These are phyloP conservation scores for Cardiosporidium cionae DNA, from an alignment of 169 alveolate species.

Conservation along the genomic window DNA sequence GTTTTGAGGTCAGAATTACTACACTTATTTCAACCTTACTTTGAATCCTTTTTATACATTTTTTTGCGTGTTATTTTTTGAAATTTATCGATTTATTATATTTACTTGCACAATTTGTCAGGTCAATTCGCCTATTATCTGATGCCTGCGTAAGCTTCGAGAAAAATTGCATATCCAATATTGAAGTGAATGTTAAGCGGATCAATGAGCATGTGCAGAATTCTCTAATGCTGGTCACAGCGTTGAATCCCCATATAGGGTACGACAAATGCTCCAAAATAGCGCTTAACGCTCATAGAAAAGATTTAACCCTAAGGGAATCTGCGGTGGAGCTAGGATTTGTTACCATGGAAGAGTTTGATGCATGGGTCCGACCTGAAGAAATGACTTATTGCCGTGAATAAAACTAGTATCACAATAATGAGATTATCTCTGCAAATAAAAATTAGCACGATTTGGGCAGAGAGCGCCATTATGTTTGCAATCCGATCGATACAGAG, in stretches of 20 bases:
- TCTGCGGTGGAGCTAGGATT: slow-evolving; percentile 64
- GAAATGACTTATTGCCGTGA: slow-evolving; percentile 44
- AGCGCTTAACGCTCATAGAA: slow-evolving; percentile 71
- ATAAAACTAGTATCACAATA: no score
- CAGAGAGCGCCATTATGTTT: no score
- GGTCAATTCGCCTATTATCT: slow-evolving; percentile 18
- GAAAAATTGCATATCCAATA: slow-evolving; percentile 71
- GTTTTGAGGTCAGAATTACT: slow-evolving; percentile 62
- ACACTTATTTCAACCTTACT: slow-evolving; percentile 27
- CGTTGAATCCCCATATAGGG: slow-evolving; percentile 81
- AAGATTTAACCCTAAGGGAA: slow-evolving; percentile 61
- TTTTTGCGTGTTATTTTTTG: no score
- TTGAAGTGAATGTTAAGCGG: slow-evolving; percentile 58
- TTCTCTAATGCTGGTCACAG: slow-evolving; percentile 77
- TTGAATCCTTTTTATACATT: slow-evolving; percentile 41
- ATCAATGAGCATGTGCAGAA: slow-evolving; percentile 48
- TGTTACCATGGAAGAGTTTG: slow-evolving; percentile 64
- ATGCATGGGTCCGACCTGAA: slow-evolving; percentile 73
- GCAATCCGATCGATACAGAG: no score
- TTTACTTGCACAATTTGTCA: background rate
- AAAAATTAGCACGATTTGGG: no score
- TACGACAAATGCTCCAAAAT: slow-evolving; percentile 75
- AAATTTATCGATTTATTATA: background rate
- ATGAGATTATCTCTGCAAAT: no score
- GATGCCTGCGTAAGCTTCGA: slow-evolving; percentile 67